phyloP scores from a whole-genome alignment of 2,329 filamentous ascomycete genomes.

The Emydomyces testavorans region DNA sequence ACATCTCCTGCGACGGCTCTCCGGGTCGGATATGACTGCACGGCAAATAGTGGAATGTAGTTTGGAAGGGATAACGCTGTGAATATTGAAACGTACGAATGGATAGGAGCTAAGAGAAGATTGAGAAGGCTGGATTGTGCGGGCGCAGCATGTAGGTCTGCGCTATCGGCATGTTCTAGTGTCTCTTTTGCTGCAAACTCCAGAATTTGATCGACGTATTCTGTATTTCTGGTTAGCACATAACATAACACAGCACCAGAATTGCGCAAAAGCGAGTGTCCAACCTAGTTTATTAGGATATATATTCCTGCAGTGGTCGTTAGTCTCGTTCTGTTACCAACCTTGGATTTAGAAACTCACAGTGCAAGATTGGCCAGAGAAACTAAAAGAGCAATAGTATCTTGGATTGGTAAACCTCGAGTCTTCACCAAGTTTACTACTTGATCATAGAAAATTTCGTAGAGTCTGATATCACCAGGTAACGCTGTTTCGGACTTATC shows the following conservation, averaged over 20 bases:
- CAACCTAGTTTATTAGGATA: slow-evolving; percentile 66
- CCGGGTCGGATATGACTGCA: slow-evolving; percentile 84
- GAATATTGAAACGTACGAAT: slow-evolving; percentile 84
- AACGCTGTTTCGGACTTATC: slow-evolving; percentile 31
- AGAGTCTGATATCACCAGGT: slow-evolving; percentile 65
- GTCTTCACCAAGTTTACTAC: slow-evolving; percentile 87
- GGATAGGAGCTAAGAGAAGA: slow-evolving; percentile 79
- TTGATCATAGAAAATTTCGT: slow-evolving; percentile 95
- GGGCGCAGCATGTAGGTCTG: slow-evolving; percentile 80
- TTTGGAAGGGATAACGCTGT: slow-evolving; percentile 89
- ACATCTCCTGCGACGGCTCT: slow-evolving; percentile 85
- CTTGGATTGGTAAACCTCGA: slow-evolving; percentile 82
- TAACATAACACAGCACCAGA: background rate
- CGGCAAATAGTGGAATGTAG: slow-evolving; percentile 79
- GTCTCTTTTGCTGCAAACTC: slow-evolving; percentile 81
- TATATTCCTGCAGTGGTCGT: slow-evolving; percentile 52
- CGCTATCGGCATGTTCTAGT: slow-evolving; percentile 77
- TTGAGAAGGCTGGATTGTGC: slow-evolving; percentile 83
- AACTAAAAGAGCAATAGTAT: slow-evolving; percentile 87
- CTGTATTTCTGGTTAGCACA: slow-evolving; percentile 27
- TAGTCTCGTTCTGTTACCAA: background rate
- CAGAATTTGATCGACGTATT: slow-evolving; percentile 91
- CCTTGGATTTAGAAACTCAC: slow-evolving; percentile 27
- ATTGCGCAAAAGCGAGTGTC: background rate
- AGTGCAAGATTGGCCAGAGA: slow-evolving; percentile 86